phyloP scores from a whole-genome alignment of 2,329 filamentous ascomycete species.

The Dothideomycetes sp. region DNA sequence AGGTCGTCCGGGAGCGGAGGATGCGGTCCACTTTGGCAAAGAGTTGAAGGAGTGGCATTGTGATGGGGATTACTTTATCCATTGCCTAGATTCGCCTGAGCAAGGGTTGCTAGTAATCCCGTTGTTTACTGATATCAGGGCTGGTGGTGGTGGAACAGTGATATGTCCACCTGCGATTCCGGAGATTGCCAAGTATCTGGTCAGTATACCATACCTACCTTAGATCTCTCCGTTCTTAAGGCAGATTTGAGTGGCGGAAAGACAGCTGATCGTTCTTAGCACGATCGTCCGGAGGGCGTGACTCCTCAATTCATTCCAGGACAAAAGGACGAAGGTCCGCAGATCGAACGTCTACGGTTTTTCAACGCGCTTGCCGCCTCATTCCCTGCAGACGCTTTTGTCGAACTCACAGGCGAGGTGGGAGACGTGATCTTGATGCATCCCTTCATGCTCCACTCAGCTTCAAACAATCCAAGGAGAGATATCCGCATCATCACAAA shows the following conservation, averaged over 20 bases:
- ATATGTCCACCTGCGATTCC: conserved; percentile 53
- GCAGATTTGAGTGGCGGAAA: too few relatives aligned
- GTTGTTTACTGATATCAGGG: conserved; percentile 54
- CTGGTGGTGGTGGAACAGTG: conserved; percentile 55
- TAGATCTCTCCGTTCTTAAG: too few relatives aligned
- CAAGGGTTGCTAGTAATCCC: conserved; percentile 61
- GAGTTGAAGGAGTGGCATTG: conserved; percentile 48
- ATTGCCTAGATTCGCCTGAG: conserved; percentile 62
- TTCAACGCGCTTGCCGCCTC: conserved; percentile 33
- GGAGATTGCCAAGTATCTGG: conserved; percentile 45
- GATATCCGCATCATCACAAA: conserved; percentile 47
- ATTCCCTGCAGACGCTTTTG: conserved; percentile 34
- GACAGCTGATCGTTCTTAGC: too few relatives aligned
- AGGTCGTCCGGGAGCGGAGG: conserved; percentile 44
- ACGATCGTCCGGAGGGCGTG: too few relatives aligned
- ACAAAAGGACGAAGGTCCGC: too few relatives aligned
- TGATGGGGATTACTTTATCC: conserved; percentile 63
- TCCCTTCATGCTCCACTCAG: conserved; percentile 52
- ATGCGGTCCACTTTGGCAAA: conserved; percentile 27
- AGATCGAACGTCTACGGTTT: too few relatives aligned
- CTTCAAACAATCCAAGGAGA: conserved; percentile 33
- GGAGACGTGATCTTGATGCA: conserved; percentile 53
- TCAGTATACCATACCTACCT: too few relatives aligned
- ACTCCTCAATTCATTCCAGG: too few relatives aligned
- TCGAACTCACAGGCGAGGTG: conserved; percentile 46